Evolutionary conservation across 1,284 basidiomycete genomes (phyloP), one percentile per base, ranked within the genome.

Genomic region (Tilletiopsis washingtonensis): DNA sequence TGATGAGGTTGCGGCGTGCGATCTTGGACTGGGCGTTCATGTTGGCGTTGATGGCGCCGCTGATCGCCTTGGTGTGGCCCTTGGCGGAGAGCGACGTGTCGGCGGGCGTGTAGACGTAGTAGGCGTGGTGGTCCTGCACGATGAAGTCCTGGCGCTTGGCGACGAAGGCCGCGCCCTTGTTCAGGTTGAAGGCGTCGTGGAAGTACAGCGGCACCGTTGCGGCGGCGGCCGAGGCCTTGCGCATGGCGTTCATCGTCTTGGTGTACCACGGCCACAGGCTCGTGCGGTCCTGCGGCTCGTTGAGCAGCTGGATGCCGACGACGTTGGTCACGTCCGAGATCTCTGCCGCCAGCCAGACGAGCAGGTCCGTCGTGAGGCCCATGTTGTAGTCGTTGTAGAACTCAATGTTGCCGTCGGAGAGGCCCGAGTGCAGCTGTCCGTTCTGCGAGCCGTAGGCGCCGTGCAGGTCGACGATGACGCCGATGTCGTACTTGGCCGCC

Each of bases 391-490:
- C 63, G 11, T 76, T 67, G 54, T 58, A 74, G 29, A 86, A 71
- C 42, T 77, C 75, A 29, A 78, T 77, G 47, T 77, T 71, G 9
- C 81, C 80, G 66, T 84, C 82, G 3, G 82, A 84, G 36, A 84
- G 76, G 0, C 86, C 86, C 38, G 84, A 86, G 69, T 88, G 85
- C 26, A 80, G 76, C 63, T 85, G 81, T 11, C 83, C 75, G 43
- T 73, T 74, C 45, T 71, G 84, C 61, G 82, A 83, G 14, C 84
- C 84, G 40, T 80, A 78, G 12, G 83, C 83, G 27, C 83, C 84
- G 67, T 86, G 85, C 26, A 86, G 71, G 64, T 88, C 85, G 43
- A 87, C 75, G n/a, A 87, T 75, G 24, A 88, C 84, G 38, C 84
- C 84, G 26, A 88, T 78, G 3, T 80, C 80, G 59, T 77, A 76